phyloP scores from a whole-genome alignment of 768 basidiomycete species.

The Xerocomellus amylosporus region DNA sequence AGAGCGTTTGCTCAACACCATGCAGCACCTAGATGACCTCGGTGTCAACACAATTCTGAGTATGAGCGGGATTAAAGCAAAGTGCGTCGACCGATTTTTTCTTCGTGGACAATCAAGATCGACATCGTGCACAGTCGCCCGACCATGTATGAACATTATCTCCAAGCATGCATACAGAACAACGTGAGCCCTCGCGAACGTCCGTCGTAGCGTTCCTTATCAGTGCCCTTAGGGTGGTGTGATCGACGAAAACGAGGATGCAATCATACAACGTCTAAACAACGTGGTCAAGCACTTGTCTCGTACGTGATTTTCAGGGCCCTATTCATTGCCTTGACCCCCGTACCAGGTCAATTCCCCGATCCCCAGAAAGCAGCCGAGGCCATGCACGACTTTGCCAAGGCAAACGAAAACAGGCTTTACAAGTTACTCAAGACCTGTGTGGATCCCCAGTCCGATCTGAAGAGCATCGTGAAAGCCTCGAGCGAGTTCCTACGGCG shows the following conservation, averaged over 20 bases:
- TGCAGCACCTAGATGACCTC: constrained; percentile 64
- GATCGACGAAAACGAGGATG: constrained; percentile 80
- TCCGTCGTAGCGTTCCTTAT: background rate
- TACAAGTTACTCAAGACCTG: constrained; percentile 83
- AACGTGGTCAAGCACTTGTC: constrained; percentile 55
- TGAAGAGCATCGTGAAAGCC: constrained; percentile 77
- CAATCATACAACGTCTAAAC: constrained; percentile 53
- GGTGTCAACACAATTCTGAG: constrained; percentile 54
- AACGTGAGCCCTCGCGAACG: constrained; percentile 58
- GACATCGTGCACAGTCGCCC: constrained; percentile 54
- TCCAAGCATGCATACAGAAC: constrained; percentile 72
- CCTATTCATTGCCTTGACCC: background rate
- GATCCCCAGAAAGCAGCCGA: constrained; percentile 74
- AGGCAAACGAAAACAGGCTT: constrained; percentile 78
- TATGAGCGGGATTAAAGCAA: constrained; percentile 60
- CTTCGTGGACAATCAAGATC: background rate
- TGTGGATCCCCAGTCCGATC: constrained; percentile 79
- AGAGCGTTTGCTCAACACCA: constrained; percentile 71
- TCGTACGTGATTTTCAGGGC: constrained; percentile 40
- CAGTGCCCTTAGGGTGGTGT: constrained; percentile 70
- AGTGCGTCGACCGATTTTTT: constrained; percentile 39
- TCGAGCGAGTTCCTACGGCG: constrained; percentile 79
- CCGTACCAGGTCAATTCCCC: constrained; percentile 46
- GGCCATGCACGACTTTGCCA: constrained; percentile 81
- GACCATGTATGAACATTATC: constrained; percentile 62